These are phyloP conservation scores for Clonostachys sp. DNA, from an alignment of 2,329 filamentous ascomycete genomes.

Conservation along the genomic window DNA sequence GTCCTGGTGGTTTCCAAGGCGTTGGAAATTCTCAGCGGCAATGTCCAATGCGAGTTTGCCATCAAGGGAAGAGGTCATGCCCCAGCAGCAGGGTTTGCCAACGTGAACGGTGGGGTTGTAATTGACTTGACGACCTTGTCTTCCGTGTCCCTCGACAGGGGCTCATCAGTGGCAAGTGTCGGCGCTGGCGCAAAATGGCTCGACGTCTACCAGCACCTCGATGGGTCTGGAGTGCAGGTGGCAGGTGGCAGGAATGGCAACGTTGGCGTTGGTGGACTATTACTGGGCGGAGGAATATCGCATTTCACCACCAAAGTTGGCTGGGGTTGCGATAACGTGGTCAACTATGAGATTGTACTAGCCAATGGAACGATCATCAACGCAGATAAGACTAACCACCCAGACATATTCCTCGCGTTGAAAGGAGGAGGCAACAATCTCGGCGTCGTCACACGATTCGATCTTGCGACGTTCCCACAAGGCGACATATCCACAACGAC, in stretches of 20 bases:
- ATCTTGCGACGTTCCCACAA: slow-evolving; percentile 32
- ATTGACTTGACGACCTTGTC: slow-evolving; percentile 42
- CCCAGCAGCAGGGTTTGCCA: slow-evolving; percentile 47
- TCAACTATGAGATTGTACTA: slow-evolving; percentile 12
- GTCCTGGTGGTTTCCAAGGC: too few species aligned
- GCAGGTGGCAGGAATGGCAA: background rate
- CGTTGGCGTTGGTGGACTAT: slow-evolving; percentile 14
- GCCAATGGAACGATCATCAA: slow-evolving; percentile 5
- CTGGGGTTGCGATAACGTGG: slow-evolving; percentile 14
- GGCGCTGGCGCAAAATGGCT: slow-evolving; percentile 41
- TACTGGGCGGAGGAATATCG: slow-evolving; percentile 15
- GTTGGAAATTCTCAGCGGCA: too few species aligned
- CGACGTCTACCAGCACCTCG: slow-evolving; percentile 28
- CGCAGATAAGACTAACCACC: slow-evolving; percentile 1
- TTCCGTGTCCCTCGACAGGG: slow-evolving; percentile 27
- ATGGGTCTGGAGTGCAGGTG: slow-evolving; percentile 21
- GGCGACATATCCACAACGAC: slow-evolving; percentile 22
- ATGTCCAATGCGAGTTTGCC: slow-evolving; percentile 30
- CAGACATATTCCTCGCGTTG: slow-evolving; percentile 5
- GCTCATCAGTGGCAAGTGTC: slow-evolving; percentile 30
- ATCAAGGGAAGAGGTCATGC: slow-evolving; percentile 54
- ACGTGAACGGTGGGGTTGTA: slow-evolving; percentile 39
- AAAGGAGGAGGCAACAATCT: slow-evolving; percentile 8
- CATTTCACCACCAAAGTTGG: slow-evolving; percentile 12
- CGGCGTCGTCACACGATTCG: slow-evolving; percentile 20